phyloP scores from a whole-genome alignment of 306 rosid genomes.

The Delonix regia region DNA sequence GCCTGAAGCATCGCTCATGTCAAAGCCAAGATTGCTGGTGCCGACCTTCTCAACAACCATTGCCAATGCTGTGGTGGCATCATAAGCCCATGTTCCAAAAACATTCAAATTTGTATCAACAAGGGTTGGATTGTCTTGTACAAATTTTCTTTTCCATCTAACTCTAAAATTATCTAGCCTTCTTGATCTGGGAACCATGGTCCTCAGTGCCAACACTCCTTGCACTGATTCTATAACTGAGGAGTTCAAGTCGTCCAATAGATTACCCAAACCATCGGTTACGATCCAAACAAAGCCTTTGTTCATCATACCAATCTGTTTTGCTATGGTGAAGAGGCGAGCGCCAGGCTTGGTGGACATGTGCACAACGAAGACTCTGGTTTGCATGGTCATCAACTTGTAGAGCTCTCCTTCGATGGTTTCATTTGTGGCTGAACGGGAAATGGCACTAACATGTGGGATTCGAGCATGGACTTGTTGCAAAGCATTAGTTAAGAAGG shows the following conservation, averaged over 20 bases:
- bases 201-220: conserved; percentile 61
- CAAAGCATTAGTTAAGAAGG: conserved; percentile 47
- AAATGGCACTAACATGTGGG: conserved; percentile 46
- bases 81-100: conserved; percentile 66
- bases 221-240: conserved; percentile 47
- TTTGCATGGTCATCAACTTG: conserved; percentile 51
- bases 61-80: conserved; percentile 62
- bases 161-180: conserved; percentile 34
- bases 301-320: conserved; percentile 56
- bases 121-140: conserved; percentile 37
- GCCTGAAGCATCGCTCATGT: conserved; percentile 18
- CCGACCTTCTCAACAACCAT: conserved; percentile 55
- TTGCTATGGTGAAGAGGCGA: conserved; percentile 48
- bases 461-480: conserved; percentile 37
- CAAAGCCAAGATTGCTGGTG: background rate
- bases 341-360: conserved; percentile 35
- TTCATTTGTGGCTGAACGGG: conserved; percentile 39
- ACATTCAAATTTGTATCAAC: conserved; percentile 31
- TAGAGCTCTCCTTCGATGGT: conserved; percentile 44
- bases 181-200: conserved; percentile 38
- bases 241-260: conserved; percentile 9
- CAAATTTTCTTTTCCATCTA: conserved; percentile 52
- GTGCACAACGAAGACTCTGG: conserved; percentile 64
- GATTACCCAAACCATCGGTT: conserved; percentile 39
- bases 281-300: conserved; percentile 64